Base-by-base conservation (phyloP, 2,329 filamentous ascomycete species). In the Chaetomiaceae sp. region DNA sequence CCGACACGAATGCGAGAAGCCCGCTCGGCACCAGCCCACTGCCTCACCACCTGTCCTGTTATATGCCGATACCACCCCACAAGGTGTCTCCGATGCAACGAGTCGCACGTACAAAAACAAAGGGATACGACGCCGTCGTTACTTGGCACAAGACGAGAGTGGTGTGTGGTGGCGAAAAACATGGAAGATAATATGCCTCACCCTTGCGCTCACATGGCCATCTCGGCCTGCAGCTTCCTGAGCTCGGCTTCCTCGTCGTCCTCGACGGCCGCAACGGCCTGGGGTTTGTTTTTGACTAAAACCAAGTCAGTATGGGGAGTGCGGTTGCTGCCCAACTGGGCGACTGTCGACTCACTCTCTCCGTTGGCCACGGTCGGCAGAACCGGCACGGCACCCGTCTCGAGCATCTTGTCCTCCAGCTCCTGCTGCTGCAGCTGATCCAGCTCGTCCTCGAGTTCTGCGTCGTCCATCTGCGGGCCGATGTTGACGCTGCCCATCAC, bases 161-260 rank as follows among this genome's bases (percentile, higher is more conserved):
- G n/a, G n/a, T n/a, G n/a, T n/a, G n/a, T n/a, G n/a, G n/a, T n/a
- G n/a, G n/a, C 30, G 29, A 38, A 42, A 17, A 35, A 24, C 39
- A 27, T 36, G 27, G 20, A 24, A 24, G 18, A 39, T 38, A 27
- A 3, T 38, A 22, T 22, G 14, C 36, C n/a, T 51, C 49, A 30
- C 18, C 42, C 6, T 7, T 40, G 33, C 18, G 27, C 50, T 75
- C 62, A 95, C 84, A 96, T 95, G 55, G 90, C 90, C 91, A 97
- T 97, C 69, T 96, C 91, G 29, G 88, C 90, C 65, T 95, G 89
- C 58, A 98, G 69, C 70, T 93, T 96, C 68, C 85, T 81, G 62
- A 97, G 74, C 71, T 97, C 91, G 60, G 84, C 91, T 67, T 97
- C 91, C 64, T 97, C 93, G 75, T 97, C 91, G 66, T 96, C 90